Evolutionary conservation across 495 filamentous ascomycete genomes (phyloP).

Genomic region (Letharia columbiana): DNA sequence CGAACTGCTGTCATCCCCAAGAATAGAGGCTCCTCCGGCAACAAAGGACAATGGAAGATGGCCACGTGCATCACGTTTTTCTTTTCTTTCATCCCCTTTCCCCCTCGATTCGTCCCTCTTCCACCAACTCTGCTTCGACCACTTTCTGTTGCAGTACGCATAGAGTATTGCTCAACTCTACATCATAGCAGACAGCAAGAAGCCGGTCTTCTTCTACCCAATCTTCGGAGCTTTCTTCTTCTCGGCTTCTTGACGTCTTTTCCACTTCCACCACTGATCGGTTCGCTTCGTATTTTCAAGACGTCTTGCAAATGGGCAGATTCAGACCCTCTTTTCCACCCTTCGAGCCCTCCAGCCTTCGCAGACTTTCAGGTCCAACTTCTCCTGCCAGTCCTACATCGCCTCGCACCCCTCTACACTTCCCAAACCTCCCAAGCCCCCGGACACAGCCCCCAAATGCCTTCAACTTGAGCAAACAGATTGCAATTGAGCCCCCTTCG

Average conservation of each 20-base stretch:
- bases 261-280: neutral
- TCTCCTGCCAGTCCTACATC: constrained; percentile 19
- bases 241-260: neutral
- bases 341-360: constrained; percentile 18
- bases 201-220: neutral
- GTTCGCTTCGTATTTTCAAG: neutral
- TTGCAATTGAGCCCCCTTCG: neutral
- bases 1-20: neutral
- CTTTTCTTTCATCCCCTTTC: neutral
- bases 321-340: constrained; percentile 11
- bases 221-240: neutral
- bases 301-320: neutral
- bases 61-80: neutral
- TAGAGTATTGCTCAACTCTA: neutral
- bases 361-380: constrained; percentile 6
- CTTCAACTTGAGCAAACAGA: neutral
- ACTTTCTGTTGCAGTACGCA: neutral
- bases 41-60: neutral
- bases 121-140: neutral
- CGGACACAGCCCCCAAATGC: neutral
- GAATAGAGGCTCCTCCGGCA: neutral
- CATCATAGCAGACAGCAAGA: neutral
- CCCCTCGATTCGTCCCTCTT: neutral
- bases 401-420: constrained; percentile 6
- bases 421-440: constrained; percentile 10